Base-by-base conservation (phyloP, 257 asterid species). In the Galeopsis tetrahit region DNA sequence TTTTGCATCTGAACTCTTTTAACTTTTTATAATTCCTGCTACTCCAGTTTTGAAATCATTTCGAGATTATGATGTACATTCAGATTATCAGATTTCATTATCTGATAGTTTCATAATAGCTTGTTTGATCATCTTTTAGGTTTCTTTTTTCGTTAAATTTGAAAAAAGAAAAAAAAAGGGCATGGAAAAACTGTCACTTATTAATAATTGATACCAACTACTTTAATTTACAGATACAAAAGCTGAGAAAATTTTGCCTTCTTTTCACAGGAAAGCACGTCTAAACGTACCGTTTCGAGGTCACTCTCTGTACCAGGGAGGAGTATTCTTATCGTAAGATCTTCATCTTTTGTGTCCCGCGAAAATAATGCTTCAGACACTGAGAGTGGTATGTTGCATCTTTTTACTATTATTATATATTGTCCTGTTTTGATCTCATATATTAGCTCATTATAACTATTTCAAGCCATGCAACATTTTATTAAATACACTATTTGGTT, bases 291-390 rank as follows among this genome's bases (percentile, higher is more conserved):
- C 43, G 88, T 89, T 58, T 77, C 93, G n/a, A 90, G 99, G 86
- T 95, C 99, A 10, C 90, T 88, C 15, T 94, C 99, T 57, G 88
- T 86, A 52, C 97, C 97, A 5, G 91, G 89, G 76, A 86, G 84
- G 79, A 88, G 75, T 64, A 21, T 67, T 31, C 72, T 95, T 60
- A 92, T 95, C 51, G 89, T 95, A 53, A 86, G 98, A 82, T 88
- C 96, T 53, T 46, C 82, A 55, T 92, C 97, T 51, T 88, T 90
- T 74, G 78, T 88, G 56, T 64, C 81, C 69, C 82, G 83, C 2
- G 90, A 81, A 82, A 85, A 76, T 80, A 82, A 76, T 66, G 80
- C 76, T 81, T 76, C 88, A 46, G 85, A 76, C 68, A 38, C 81
- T 65, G 87, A 81, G 71, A 78, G 72, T 10, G 99, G 98, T 94